Percentiles rank a stretch among this genome's conserved stretches.
These are phyloP conservation scores for Trichoderma simmonsii DNA, from an alignment of 2,329 filamentous ascomycete species.

Conservation along the genomic window DNA sequence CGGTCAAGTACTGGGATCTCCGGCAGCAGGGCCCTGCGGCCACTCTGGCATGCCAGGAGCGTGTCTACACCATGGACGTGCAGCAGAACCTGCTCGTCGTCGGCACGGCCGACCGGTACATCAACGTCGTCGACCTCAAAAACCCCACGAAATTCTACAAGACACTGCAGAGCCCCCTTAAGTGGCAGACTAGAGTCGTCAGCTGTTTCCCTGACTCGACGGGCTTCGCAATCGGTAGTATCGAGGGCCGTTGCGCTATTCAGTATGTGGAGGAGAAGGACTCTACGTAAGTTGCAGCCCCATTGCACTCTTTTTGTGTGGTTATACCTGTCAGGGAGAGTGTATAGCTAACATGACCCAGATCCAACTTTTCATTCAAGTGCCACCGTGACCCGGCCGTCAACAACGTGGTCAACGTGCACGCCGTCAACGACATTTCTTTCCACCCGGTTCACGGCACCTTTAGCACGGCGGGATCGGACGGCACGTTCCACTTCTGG, in stretches of 20 bases:
- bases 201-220: constrained; percentile 91
- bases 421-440: constrained; percentile 93
- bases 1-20: constrained; percentile 85
- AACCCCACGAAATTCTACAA: constrained; percentile 93
- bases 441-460: constrained; percentile 97
- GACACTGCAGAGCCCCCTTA: constrained; percentile 89
- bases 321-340: neutral
- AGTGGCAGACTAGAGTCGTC: constrained; percentile 96
- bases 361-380: constrained; percentile 97
- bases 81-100: constrained; percentile 84
- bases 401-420: constrained; percentile 80
- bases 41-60: constrained; percentile 66
- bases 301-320: neutral
- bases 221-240: constrained; percentile 92
- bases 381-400: constrained; percentile 84
- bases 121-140: constrained; percentile 89
- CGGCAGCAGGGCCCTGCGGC: constrained; percentile 63
- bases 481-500: constrained; percentile 97
- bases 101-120: constrained; percentile 91
- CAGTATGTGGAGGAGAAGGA: constrained; percentile 99
- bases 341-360: constrained; percentile 28
- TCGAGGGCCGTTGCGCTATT: constrained; percentile 95
- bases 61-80: constrained; percentile 89
- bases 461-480: constrained; percentile 94
- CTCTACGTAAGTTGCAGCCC: constrained; percentile 50